Evolutionary conservation across 176 grass and related monocot species (phyloP).

Genomic region (Ampelocalamus luodianensis): DNA sequence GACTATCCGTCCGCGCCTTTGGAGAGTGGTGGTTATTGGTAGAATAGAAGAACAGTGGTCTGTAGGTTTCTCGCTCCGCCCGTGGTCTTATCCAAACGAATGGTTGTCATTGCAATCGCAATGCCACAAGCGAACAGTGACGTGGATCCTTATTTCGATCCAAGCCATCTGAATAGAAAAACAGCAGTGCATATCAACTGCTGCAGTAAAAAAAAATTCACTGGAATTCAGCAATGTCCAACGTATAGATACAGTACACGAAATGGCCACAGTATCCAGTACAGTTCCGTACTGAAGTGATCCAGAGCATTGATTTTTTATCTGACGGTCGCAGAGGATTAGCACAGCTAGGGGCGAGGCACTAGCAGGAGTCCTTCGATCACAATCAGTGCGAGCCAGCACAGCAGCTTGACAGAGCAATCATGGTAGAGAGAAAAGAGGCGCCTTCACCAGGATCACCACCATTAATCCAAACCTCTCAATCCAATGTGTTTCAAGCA

Average conservation of each 20-base stretch:
- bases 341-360: no score
- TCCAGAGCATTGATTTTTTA: not conserved
- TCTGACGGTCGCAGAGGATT: not conserved
- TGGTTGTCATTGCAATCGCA: not conserved
- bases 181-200: no score
- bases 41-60: not conserved
- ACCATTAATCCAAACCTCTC: not conserved
- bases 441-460: not conserved
- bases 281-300: not conserved
- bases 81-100: not conserved
- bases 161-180: not conserved
- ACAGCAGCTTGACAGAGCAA: not conserved
- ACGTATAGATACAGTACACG: not conserved
- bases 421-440: not conserved
- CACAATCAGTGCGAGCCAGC: slow-evolving; percentile 4
- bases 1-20: not conserved
- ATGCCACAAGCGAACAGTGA: not conserved
- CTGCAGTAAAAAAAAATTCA: not conserved
- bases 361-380: not conserved
- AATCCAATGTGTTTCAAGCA: not conserved
- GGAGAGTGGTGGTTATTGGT: not conserved
- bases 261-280: not conserved
- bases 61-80: not conserved
- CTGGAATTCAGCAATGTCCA: no score
- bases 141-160: not conserved